phyloP scores from a whole-genome alignment of 1,284 basidiomycete species.

The Coniferiporia weirii region DNA sequence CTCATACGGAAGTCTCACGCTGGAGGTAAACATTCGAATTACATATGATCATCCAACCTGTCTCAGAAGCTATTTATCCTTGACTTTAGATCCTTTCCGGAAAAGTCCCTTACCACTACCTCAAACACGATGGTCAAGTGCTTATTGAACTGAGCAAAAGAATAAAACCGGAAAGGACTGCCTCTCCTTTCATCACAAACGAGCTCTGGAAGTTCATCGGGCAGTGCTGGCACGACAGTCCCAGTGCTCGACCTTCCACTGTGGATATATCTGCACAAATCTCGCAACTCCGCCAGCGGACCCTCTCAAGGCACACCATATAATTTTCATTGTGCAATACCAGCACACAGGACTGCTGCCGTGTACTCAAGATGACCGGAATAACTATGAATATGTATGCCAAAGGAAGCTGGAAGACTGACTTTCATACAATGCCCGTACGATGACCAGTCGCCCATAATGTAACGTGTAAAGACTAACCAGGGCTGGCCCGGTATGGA shows the following conservation, averaged over 20 bases:
- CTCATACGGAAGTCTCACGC: constrained; percentile 27
- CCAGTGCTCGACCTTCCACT: constrained; percentile 7
- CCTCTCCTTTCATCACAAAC: constrained; percentile 34
- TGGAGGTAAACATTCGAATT: constrained; percentile 21
- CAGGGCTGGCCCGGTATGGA: too few species aligned
- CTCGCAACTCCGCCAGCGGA: not conserved
- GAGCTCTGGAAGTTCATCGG: constrained; percentile 36
- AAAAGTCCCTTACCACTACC: constrained; percentile 27
- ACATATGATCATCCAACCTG: not conserved
- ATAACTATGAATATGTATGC: too few species aligned
- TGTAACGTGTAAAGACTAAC: too few species aligned
- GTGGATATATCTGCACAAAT: constrained; percentile 4
- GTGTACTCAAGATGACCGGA: too few species aligned
- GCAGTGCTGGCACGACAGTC: constrained; percentile 33
- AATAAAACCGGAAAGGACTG: constrained; percentile 36
- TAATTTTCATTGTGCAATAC: not conserved
- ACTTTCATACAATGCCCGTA: too few species aligned
- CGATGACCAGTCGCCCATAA: too few species aligned
- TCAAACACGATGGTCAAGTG: constrained; percentile 36
- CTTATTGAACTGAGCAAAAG: constrained; percentile 37
- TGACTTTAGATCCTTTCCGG: constrained; percentile 39
- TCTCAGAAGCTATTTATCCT: constrained; percentile 21
- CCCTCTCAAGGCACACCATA: constrained; percentile 1
- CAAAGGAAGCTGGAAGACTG: too few species aligned
- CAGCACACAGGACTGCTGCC: too few species aligned